Percentiles rank a stretch among this genome's conserved stretches.
These are phyloP conservation scores for Phytophthora crassamura DNA, from an alignment of 352 stramenopile genomes.

Conservation along the genomic window DNA sequence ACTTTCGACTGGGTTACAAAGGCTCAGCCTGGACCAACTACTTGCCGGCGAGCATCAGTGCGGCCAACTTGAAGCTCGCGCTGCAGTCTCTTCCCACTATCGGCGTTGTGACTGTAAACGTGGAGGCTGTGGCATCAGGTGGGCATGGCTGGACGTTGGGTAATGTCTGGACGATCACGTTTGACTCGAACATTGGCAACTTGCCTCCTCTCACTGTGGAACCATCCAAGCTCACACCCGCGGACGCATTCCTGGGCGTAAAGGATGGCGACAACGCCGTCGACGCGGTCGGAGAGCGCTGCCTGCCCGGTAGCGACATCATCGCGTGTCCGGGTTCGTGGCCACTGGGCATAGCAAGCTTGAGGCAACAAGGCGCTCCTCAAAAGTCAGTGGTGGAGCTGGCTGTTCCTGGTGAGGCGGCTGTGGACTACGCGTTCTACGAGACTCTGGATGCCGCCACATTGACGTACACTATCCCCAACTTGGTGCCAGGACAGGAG, in stretches of 20 bases:
- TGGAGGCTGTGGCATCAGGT: slow-evolving; percentile 13
- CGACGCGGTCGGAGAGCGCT: slow-evolving; percentile 41
- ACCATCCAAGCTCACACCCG: slow-evolving; percentile 66
- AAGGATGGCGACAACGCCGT: slow-evolving; percentile 87
- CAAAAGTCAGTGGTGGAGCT: slow-evolving; percentile 23
- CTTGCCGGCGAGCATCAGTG: slow-evolving; percentile 46
- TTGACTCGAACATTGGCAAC: slow-evolving; percentile 72
- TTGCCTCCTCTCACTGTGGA: slow-evolving; percentile 60
- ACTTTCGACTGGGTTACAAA: slow-evolving; percentile 81
- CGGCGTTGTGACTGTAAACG: slow-evolving; percentile 59
- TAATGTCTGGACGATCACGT: slow-evolving; percentile 81
- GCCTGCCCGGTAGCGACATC: slow-evolving; percentile 48
- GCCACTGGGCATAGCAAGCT: slow-evolving; percentile 14
- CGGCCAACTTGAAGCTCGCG: slow-evolving; percentile 57
- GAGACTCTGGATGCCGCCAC: slow-evolving; percentile 66
- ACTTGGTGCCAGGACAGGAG: slow-evolving; percentile 67
- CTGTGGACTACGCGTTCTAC: slow-evolving; percentile 72
- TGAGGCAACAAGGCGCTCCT: slow-evolving; percentile 18
- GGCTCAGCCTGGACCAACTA: slow-evolving; percentile 78
- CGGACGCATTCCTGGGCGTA: slow-evolving; percentile 53
- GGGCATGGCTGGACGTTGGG: slow-evolving; percentile 44
- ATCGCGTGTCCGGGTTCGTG: slow-evolving; percentile 56
- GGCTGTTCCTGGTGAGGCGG: slow-evolving; percentile 53
- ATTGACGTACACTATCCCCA: slow-evolving; percentile 75
- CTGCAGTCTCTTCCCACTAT: slow-evolving; percentile 73